These are phyloP conservation scores for Codiaeum variegatum DNA, from an alignment of 441 rosid genomes.

Conservation along the genomic window DNA sequence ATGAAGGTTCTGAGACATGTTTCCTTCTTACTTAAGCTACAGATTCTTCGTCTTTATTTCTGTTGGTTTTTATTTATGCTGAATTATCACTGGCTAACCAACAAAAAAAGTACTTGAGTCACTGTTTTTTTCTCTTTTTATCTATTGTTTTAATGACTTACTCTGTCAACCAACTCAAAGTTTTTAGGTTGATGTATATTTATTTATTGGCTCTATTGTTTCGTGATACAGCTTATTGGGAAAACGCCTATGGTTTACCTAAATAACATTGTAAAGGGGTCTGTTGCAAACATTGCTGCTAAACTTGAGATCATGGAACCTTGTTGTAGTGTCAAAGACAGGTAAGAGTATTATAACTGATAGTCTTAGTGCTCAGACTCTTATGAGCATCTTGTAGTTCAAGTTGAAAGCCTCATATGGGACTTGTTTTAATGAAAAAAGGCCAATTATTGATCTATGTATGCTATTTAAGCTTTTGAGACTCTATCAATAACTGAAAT, in stretches of 20 bases:
- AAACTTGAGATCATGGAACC: conserved; percentile 99
- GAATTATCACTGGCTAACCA: background rate
- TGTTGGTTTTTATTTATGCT: background rate
- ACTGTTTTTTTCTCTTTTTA: background rate
- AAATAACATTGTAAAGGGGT: conserved; percentile 77
- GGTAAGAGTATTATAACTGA: conserved; percentile 36
- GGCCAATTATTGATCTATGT: background rate
- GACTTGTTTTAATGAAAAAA: background rate
- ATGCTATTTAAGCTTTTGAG: background rate
- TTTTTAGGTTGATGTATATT: background rate
- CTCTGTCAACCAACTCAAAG: background rate
- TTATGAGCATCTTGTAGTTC: conserved; percentile 10
- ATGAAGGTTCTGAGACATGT: background rate
- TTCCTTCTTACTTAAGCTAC: background rate
- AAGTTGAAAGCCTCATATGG: conserved; percentile 1
- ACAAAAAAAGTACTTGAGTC: background rate
- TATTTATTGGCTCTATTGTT: conserved; percentile 14
- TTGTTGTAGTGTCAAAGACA: conserved; percentile 96
- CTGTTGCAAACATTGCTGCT: conserved; percentile 83
- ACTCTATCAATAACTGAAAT: background rate
- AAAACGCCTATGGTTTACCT: conserved; percentile 96
- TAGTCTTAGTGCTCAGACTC: conserved; percentile 4
- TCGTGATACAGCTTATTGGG: conserved; percentile 70
- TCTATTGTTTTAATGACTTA: background rate
- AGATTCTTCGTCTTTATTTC: background rate